phyloP scores from a whole-genome alignment of 768 basidiomycete species.

The Mrakia gelida region DNA sequence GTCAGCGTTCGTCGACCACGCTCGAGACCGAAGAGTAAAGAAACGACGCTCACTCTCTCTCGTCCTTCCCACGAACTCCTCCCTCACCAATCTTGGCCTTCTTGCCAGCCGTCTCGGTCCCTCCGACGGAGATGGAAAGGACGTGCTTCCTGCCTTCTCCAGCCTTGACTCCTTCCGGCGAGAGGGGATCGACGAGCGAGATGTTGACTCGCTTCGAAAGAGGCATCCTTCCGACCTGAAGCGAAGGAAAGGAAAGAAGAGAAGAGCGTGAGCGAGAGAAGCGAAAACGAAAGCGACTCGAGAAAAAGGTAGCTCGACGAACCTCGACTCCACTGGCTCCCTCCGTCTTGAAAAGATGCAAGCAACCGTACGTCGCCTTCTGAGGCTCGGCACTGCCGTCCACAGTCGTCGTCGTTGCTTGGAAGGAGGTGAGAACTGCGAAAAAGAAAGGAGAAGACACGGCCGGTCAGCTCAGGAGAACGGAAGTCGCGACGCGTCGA shows the following conservation, averaged over 20 bases:
- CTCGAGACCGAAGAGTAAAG: background rate
- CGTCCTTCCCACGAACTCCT: slow-evolving; percentile 1
- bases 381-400: background rate
- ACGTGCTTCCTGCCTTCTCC: background rate
- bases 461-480: background rate
- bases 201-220: background rate
- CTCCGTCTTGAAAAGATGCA: slow-evolving; percentile 7
- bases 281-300: too few relatives aligned
- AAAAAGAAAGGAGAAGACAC: background rate
- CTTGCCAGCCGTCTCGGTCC: too few relatives aligned
- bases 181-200: background rate
- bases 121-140: background rate
- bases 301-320: too few relatives aligned
- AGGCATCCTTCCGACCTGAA: background rate
- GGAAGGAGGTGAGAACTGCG: slow-evolving; percentile 10
- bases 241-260: too few relatives aligned
- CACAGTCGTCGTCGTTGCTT: background rate
- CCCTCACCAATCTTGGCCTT: background rate
- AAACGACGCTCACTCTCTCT: background rate
- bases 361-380: background rate
- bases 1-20: background rate
- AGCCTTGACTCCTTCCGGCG: background rate
- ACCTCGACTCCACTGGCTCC: background rate
- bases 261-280: too few relatives aligned
- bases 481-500: background rate